Base-by-base conservation (phyloP, 768 basidiomycete species). In the Amanita pallidorosea region DNA sequence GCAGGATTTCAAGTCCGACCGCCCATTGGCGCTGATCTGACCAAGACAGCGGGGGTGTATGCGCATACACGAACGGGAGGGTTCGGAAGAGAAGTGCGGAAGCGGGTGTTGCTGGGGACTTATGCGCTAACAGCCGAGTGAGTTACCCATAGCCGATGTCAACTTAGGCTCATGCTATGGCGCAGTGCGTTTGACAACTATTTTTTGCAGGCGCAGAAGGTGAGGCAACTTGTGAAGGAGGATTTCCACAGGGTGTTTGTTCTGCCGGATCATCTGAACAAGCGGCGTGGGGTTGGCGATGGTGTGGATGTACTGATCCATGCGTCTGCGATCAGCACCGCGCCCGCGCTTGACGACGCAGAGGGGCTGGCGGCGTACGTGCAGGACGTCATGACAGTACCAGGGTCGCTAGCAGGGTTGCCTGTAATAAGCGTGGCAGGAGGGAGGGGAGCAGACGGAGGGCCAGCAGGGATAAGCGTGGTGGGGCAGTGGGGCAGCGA, bases 171-270 rank as follows among this genome's bases (percentile, higher is more conserved):
- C 45, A 33, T 41, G 54, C 22, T 5, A 23, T 23, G 23, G 15
- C 44, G 4, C 49, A 97, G 92, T 52, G 92, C 92, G n/a, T 97
- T 93, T 61, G 87, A 97, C 67, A 97, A 95, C 60, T 97, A 95
- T 64, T 99, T 92, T 63, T 73, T 98, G 5, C 91, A 95, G 69
- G 94, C 95, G 0, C 85, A 91, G 55, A 76, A 81, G 29, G 77
- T 97, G 8, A 82, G 95, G 1, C 73, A 76, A 45, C 67, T 76
- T 7, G 70, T 99, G 47, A 76, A 79, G 52, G 59, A 72, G 4
- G 94, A 97, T 59, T 93, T 94, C 57, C 69, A 83, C 59, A 58
- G 61, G 1, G 76, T 84, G 33, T 93, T 97, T 66, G 67, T 70
- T 0, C 63, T 76, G 2, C 70, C 77, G 2, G 79, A 85, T 59